These are phyloP conservation scores for Beverwykella pulmonaria DNA, from an alignment of 495 filamentous ascomycete species.

Conservation along the genomic window DNA sequence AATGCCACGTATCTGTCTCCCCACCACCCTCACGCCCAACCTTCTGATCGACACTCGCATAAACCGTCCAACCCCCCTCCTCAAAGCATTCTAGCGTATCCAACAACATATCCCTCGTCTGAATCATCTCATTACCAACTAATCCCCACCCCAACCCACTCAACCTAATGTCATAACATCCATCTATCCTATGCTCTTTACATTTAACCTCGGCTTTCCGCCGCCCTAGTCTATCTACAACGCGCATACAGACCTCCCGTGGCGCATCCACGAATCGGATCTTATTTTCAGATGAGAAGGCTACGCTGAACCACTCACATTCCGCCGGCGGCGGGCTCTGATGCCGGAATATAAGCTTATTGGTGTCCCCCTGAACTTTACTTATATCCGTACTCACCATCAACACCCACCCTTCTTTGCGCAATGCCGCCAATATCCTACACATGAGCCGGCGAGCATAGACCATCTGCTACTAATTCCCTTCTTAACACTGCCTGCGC, in stretches of 20 bases:
- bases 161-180: constrained; percentile 15
- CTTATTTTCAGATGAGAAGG: neutral
- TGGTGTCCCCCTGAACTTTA: neutral
- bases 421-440: constrained; percentile 3
- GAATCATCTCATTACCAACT: neutral
- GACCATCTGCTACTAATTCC: neutral
- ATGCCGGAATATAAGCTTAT: constrained; percentile 8
- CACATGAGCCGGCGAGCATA: neutral
- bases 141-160: neutral
- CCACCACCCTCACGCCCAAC: neutral
- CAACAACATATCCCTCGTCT: constrained; percentile 6
- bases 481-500: too few relatives aligned
- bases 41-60: constrained; percentile 8
- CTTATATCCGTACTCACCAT: constrained; percentile 11
- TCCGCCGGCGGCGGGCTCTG: neutral
- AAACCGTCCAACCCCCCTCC: constrained; percentile 12
- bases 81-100: constrained; percentile 8
- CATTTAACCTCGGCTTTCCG: neutral
- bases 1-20: constrained; percentile 14
- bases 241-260: neutral
- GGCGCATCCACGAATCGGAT: constrained; percentile 16
- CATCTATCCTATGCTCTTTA: constrained; percentile 4
- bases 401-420: constrained; percentile 13
- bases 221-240: constrained; percentile 6
- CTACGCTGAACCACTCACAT: constrained; percentile 3